These are phyloP conservation scores for Lupinus albus DNA, from an alignment of 306 rosid species.

Conservation along the genomic window DNA sequence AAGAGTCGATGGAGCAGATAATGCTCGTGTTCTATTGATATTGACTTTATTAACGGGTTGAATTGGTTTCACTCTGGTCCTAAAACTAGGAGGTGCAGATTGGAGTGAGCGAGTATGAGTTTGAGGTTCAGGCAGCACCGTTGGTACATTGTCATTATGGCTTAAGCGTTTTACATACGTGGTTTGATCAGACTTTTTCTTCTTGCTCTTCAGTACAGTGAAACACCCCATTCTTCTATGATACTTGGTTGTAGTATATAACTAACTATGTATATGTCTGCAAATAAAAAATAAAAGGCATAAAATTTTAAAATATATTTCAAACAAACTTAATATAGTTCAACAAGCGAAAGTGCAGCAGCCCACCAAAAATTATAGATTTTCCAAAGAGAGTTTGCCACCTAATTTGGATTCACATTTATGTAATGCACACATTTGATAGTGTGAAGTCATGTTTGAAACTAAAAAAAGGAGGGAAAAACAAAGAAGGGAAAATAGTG, in stretches of 20 bases:
- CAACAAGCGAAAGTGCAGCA: slow-evolving; percentile 11
- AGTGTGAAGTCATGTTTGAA: slow-evolving; percentile 9
- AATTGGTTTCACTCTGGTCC: slow-evolving; percentile 83
- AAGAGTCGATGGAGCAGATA: slow-evolving; percentile 92
- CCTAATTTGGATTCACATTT: not conserved
- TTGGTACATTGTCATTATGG: slow-evolving; percentile 62
- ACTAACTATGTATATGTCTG: slow-evolving; percentile 48
- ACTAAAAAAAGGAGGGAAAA: not conserved
- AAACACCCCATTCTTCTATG: slow-evolving; percentile 82
- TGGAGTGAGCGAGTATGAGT: slow-evolving; percentile 66
- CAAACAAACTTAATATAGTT: slow-evolving; percentile 25
- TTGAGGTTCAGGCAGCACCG: slow-evolving; percentile 82
- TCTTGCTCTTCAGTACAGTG: slow-evolving; percentile 81
- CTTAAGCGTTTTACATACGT: slow-evolving; percentile 48
- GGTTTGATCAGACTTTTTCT: slow-evolving; percentile 71
- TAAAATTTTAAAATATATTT: slow-evolving; percentile 32
- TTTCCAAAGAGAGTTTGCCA: not conserved
- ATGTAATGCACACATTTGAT: slow-evolving; percentile 8
- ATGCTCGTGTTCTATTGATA: slow-evolving; percentile 64
- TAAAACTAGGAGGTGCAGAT: slow-evolving; percentile 98
- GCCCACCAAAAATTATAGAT: not conserved
- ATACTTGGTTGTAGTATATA: slow-evolving; percentile 36
- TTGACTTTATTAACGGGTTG: slow-evolving; percentile 56
- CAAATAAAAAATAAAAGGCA: slow-evolving; percentile 35
- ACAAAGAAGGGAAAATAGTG: slow-evolving; percentile 22